Evolutionary conservation across 805 yeast genomes (phyloP).

Genomic region (Schizosaccharomyces osmophilus): DNA sequence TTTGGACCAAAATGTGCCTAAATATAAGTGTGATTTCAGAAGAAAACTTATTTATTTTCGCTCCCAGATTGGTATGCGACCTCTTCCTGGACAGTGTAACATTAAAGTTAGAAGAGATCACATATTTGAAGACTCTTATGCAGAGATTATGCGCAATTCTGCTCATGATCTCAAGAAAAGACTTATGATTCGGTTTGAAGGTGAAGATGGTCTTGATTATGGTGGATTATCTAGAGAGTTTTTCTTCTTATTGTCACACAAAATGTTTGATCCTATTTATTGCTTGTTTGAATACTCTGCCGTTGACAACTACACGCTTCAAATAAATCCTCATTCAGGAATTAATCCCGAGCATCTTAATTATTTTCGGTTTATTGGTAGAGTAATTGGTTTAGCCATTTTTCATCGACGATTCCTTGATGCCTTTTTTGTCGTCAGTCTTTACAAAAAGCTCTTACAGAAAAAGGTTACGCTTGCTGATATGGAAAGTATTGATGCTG

Average conservation of each 20-base stretch:
- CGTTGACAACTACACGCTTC: slow-evolving; percentile 91
- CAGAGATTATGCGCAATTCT: slow-evolving; percentile 95
- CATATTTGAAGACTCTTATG: slow-evolving; percentile 90
- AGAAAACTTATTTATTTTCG: slow-evolving; percentile 92
- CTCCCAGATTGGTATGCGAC: slow-evolving; percentile 92
- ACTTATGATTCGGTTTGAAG: slow-evolving; percentile 92
- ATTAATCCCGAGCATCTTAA: slow-evolving; percentile 94
- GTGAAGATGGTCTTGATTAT: slow-evolving; percentile 97
- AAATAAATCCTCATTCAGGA: slow-evolving; percentile 90
- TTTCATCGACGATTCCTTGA: slow-evolving; percentile 95
- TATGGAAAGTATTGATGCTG: slow-evolving; percentile 97
- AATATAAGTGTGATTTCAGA: slow-evolving; percentile 95
- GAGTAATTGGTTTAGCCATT: slow-evolving; percentile 93
- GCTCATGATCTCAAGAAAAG: slow-evolving; percentile 96
- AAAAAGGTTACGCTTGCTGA: slow-evolving; percentile 88
- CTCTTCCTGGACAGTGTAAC: slow-evolving; percentile 95
- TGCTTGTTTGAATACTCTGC: slow-evolving; percentile 94
- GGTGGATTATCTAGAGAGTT: slow-evolving; percentile 98
- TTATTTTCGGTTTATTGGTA: slow-evolving; percentile 92
- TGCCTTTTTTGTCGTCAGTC: slow-evolving; percentile 94
- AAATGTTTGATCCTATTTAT: slow-evolving; percentile 95
- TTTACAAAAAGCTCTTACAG: slow-evolving; percentile 89
- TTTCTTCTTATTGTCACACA: slow-evolving; percentile 87
- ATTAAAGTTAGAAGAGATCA: slow-evolving; percentile 91
- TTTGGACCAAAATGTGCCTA: slow-evolving; percentile 93